Percentiles rank a stretch among this genome's conserved stretches.
These are phyloP conservation scores for Metarhizium brunneum DNA, from an alignment of 2,329 filamentous ascomycete genomes.

Conservation along the genomic window DNA sequence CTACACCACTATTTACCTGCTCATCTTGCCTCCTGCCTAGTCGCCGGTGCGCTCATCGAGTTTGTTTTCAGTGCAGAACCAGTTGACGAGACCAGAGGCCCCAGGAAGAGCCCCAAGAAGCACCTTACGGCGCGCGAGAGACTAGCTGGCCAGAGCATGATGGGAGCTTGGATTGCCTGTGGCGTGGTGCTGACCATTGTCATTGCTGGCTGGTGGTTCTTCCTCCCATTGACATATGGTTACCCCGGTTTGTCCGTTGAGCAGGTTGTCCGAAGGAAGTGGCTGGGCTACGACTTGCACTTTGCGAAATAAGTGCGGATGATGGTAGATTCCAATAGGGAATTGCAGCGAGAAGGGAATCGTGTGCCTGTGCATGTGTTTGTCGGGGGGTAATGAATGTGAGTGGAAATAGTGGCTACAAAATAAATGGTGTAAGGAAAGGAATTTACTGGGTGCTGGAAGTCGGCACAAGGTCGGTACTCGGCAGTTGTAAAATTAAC, in stretches of 20 bases:
- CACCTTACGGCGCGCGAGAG: slow-evolving; percentile 75
- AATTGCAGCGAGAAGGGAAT: neutral
- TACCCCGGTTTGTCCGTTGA: slow-evolving; percentile 77
- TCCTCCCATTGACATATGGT: slow-evolving; percentile 90
- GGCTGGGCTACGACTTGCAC: slow-evolving; percentile 94
- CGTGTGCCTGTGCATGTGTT: neutral
- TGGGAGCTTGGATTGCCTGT: slow-evolving; percentile 71
- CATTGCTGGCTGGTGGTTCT: slow-evolving; percentile 80
- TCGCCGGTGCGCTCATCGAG: slow-evolving; percentile 84
- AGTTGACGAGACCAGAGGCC: slow-evolving; percentile 34
- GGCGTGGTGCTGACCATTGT: slow-evolving; percentile 58
- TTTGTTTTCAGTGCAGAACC: slow-evolving; percentile 94
- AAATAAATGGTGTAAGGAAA: neutral
- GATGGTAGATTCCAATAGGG: neutral
- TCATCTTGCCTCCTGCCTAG: slow-evolving; percentile 81
- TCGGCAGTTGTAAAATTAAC: neutral
- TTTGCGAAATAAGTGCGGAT: slow-evolving; percentile 73
- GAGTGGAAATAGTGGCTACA: neutral
- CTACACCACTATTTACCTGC: slow-evolving; percentile 95
- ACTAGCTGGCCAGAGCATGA: slow-evolving; percentile 67
- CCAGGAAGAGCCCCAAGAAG: slow-evolving; percentile 34
- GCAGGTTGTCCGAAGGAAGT: slow-evolving; percentile 77
- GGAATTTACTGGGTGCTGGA: neutral
- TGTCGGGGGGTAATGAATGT: neutral
- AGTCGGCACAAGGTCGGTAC: neutral